Base-by-base conservation (phyloP, 2,329 filamentous ascomycete species). In the Xylariaceae sp. region DNA sequence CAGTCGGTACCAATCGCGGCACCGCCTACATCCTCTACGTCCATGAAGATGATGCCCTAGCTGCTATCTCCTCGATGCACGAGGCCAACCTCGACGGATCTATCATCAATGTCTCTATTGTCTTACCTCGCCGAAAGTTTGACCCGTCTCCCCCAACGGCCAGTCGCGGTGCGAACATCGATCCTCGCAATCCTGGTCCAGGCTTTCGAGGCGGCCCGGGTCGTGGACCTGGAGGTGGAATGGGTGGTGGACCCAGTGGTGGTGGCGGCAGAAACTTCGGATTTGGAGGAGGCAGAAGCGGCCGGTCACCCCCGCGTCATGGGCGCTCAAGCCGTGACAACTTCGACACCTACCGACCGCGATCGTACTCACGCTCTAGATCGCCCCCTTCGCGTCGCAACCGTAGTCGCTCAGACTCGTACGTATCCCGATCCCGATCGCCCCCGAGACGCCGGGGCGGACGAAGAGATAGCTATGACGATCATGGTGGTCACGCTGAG, bases 31-130 rank as follows among this genome's bases (percentile, higher is more conserved):
- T 97, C 64, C 81, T 96, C 48, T 99, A 88, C 75, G 79, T 85
- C 56, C 81, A 88, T 65, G 84, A 92, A 64, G 80, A 83, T 53
- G 88, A 93, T 64, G 93, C 94, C 23, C 91, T 97, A 75, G 81
- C 86, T 11, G 94, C 94, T 34, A 95, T 97, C 67, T 86, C 92
- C 15, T 90, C 96, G 72, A 97, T 99, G 94, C 94, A 99, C 74
- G 94, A 99, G 76, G 91, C 90, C n/a, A 90, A 96, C 71, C 77
- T 96, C 34, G 92, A 97, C 73, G 92, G 92, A 55, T 85, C 87
- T 18, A 80, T 86, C 45, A 87, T 97, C 70, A 88, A 88, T 69
- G 92, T 97, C 53, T 94, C 90, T 50, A 94, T 97, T 65, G 90
- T 96, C 30, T 80, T 96, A 42, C 91, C 91, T 0, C 85, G 89